phyloP scores from a whole-genome alignment of 2,329 filamentous ascomycete genomes.

The Exophiala xenobiotica region DNA sequence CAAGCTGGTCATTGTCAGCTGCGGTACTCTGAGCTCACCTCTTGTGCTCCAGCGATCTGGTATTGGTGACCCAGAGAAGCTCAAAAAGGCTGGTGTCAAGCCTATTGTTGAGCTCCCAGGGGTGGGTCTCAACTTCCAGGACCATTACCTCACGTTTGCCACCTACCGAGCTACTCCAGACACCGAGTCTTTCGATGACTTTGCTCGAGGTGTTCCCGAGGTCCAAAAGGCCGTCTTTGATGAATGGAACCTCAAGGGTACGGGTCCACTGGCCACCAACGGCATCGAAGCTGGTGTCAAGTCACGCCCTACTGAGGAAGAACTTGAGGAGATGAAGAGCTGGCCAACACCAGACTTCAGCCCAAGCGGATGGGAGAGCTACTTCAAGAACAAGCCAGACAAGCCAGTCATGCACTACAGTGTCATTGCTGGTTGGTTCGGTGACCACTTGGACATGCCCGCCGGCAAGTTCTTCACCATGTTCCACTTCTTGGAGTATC shows the following conservation, averaged over 20 bases:
- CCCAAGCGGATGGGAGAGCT: slow-evolving; percentile 71
- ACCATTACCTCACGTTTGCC: slow-evolving; percentile 71
- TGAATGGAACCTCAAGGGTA: slow-evolving; percentile 77
- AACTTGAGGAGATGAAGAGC: slow-evolving; percentile 65
- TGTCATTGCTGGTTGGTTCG: slow-evolving; percentile 63
- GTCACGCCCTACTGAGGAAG: slow-evolving; percentile 67
- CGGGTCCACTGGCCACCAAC: slow-evolving; percentile 73
- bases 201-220: slow-evolving; percentile 69
- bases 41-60: slow-evolving; percentile 74
- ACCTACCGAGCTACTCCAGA: slow-evolving; percentile 71
- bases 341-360: slow-evolving; percentile 74
- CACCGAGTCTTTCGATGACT: slow-evolving; percentile 77
- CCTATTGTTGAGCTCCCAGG: slow-evolving; percentile 69
- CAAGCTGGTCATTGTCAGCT: slow-evolving; percentile 72
- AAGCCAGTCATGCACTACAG: slow-evolving; percentile 87
- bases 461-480: slow-evolving; percentile 79
- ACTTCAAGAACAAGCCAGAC: slow-evolving; percentile 81
- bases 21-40: slow-evolving; percentile 71
- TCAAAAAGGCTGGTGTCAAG: slow-evolving; percentile 66
- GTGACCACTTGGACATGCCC: slow-evolving; percentile 60
- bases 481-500: slow-evolving; percentile 70
- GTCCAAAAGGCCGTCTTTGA: slow-evolving; percentile 72
- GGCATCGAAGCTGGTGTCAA: slow-evolving; percentile 80
- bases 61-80: slow-evolving; percentile 70
- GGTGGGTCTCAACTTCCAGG: slow-evolving; percentile 74